Conservation (phyloP, 768 basidiomycete genomes). For the Royoungia palumana region DNA sequence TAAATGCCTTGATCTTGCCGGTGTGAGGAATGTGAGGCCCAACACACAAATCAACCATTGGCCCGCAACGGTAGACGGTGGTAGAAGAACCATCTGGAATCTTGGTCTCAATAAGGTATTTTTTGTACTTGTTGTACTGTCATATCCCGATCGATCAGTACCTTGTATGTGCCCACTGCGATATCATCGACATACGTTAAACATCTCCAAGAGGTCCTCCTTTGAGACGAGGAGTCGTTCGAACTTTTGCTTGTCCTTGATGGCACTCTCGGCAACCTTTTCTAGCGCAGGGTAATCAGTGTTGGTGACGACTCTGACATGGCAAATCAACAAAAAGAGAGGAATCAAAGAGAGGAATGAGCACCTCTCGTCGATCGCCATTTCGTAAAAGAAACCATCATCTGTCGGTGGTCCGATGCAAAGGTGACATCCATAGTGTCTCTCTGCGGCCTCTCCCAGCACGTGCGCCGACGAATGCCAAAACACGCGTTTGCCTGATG, state of each 20-base stretch:
- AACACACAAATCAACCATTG: constrained; percentile 95
- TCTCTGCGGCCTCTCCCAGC: constrained; percentile 92
- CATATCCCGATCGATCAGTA: constrained; percentile 2
- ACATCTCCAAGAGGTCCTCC: constrained; percentile 96
- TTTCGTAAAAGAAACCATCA: constrained; percentile 99
- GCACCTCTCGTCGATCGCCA: constrained; percentile 83
- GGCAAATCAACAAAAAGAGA: not conserved
- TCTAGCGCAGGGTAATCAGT: constrained; percentile 88
- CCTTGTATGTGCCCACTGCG: not conserved
- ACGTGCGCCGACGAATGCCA: constrained; percentile 99
- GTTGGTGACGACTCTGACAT: constrained; percentile 64
- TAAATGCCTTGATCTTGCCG: constrained; percentile 94
- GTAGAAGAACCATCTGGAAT: constrained; percentile 95
- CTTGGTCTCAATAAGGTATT: constrained; percentile 91
- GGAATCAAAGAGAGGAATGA: not conserved
- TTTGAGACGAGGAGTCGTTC: constrained; percentile 92
- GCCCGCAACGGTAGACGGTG: constrained; percentile 97
- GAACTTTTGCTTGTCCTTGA: constrained; percentile 98
- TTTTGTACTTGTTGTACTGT: constrained; percentile 99
- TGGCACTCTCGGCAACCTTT: constrained; percentile 77
- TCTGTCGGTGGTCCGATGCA: constrained; percentile 97
- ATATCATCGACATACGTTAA: constrained; percentile 60
- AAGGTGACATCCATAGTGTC: constrained; percentile 95
- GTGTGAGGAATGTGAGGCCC: constrained; percentile 99
- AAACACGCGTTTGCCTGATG: constrained; percentile 88